phyloP scores from a whole-genome alignment of 805 yeast genomes.

The Starmerella kuoi region DNA sequence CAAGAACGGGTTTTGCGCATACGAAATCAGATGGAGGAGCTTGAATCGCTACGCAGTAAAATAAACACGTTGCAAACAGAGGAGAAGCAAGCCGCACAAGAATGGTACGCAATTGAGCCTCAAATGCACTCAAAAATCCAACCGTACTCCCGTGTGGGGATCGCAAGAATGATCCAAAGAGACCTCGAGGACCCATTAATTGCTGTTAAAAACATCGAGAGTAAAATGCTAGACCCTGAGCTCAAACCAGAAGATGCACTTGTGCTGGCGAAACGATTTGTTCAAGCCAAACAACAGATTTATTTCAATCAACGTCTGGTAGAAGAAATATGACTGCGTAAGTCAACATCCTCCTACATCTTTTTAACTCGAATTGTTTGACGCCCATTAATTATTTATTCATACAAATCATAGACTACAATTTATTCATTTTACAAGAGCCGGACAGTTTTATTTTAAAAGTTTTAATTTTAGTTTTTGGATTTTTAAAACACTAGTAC shows the following conservation, averaged over 20 bases:
- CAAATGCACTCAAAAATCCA: slow-evolving; percentile 29
- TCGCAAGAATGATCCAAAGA: slow-evolving; percentile 16
- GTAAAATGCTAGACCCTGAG: not conserved
- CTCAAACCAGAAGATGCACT: not conserved
- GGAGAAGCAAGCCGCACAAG: not conserved
- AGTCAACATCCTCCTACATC: too few species aligned
- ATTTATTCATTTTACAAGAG: too few species aligned
- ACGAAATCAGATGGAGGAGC: not conserved
- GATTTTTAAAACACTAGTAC: too few species aligned
- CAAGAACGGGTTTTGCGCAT: not conserved
- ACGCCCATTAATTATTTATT: too few species aligned
- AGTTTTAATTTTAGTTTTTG: too few species aligned
- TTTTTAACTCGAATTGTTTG: too few species aligned
- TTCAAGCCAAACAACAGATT: not conserved
- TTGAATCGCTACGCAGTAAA: not conserved
- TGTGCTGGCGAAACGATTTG: slow-evolving; percentile 3
- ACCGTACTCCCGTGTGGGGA: slow-evolving; percentile 31
- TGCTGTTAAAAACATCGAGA: not conserved
- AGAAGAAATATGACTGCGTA: not conserved
- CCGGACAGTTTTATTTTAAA: too few species aligned
- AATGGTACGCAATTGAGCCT: slow-evolving; percentile 13
- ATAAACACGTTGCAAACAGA: slow-evolving; percentile 18
- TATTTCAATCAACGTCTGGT: not conserved
- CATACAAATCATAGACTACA: too few species aligned
- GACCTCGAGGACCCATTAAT: not conserved